A percentile compares a stretch with the other conserved stretches of the same genome.
Evolutionary conservation across 2,329 filamentous ascomycete species (phyloP).

Genomic region (Fusarium verrucosum): DNA sequence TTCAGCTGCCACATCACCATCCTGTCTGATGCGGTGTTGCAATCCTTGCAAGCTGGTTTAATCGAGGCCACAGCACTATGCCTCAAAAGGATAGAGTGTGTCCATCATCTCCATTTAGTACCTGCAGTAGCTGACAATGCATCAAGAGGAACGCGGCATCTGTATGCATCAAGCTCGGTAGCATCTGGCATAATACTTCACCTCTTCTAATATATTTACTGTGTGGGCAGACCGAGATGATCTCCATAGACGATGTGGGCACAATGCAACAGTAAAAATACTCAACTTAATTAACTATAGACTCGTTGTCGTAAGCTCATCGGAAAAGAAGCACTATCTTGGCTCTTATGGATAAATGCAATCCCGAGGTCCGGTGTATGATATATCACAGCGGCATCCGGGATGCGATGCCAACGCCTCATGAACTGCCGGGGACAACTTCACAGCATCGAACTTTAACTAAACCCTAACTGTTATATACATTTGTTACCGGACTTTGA

Average conservation of each 20-base stretch:
- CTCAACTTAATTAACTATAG: not conserved
- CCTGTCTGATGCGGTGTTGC: not conserved
- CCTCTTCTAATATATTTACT: not conserved
- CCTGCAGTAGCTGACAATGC: slow-evolving; percentile 29
- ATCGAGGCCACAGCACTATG: slow-evolving; percentile 8
- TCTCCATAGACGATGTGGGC: not conserved
- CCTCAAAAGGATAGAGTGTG: slow-evolving; percentile 13
- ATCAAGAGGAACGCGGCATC: slow-evolving; percentile 5
- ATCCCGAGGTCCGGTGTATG: not conserved
- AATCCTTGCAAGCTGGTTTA: slow-evolving; percentile 1
- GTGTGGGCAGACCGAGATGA: not conserved
- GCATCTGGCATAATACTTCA: not conserved
- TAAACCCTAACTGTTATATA: not conserved
- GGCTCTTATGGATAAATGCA: not conserved
- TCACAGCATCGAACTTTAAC: not conserved
- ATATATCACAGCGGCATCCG: not conserved
- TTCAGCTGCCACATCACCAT: not conserved
- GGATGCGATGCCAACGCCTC: not conserved
- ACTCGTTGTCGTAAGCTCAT: not conserved
- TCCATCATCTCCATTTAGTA: slow-evolving; percentile 14
- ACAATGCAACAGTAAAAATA: not conserved
- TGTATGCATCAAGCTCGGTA: slow-evolving; percentile 8
- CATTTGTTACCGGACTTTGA: not conserved
- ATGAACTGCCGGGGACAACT: not conserved
- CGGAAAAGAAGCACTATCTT: not conserved